Percentiles rank a stretch among this genome's conserved stretches.
Evolutionary conservation across 495 filamentous ascomycete species (phyloP).

Genomic region (Tetracladium marchalianum): DNA sequence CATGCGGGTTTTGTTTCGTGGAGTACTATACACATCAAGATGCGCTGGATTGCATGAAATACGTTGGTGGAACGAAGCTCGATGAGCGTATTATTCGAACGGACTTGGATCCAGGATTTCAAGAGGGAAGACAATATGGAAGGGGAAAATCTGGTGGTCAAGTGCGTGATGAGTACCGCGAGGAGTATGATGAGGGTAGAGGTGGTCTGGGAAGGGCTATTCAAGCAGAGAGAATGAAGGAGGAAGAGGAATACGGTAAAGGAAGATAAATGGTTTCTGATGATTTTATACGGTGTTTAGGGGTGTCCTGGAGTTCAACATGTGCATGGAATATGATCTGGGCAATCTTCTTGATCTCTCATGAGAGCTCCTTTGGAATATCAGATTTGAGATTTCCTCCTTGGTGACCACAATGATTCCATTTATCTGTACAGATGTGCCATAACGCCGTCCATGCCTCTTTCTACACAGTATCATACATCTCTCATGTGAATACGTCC

Average conservation of each 20-base stretch:
- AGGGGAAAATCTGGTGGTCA: constrained; percentile 86
- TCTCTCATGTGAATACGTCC: not conserved
- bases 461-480: constrained; percentile 18
- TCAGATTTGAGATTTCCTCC: not conserved
- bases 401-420: not conserved
- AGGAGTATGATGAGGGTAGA: constrained; percentile 90
- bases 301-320: constrained; percentile 4
- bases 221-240: constrained; percentile 49
- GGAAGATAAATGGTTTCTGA: constrained; percentile 26
- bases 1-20: constrained; percentile 98
- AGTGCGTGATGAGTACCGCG: constrained; percentile 93
- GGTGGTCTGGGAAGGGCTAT: constrained; percentile 65
- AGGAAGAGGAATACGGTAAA: constrained; percentile 41
- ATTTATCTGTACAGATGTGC: constrained; percentile 6
- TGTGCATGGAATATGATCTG: constrained; percentile 1
- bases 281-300: constrained; percentile 7
- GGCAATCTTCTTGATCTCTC: no score
- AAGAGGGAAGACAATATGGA: constrained; percentile 92
- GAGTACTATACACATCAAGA: constrained; percentile 98
- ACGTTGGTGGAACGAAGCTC: constrained; percentile 95
- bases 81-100: constrained; percentile 95
- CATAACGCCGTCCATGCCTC: constrained; percentile 18
- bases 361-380: no score
- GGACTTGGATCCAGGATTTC: constrained; percentile 93
- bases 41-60: constrained; percentile 95